Evolutionary conservation across 768 basidiomycete genomes (phyloP), one percentile per base, ranked within the genome.

Genomic region (Boletus tomentosulus): DNA sequence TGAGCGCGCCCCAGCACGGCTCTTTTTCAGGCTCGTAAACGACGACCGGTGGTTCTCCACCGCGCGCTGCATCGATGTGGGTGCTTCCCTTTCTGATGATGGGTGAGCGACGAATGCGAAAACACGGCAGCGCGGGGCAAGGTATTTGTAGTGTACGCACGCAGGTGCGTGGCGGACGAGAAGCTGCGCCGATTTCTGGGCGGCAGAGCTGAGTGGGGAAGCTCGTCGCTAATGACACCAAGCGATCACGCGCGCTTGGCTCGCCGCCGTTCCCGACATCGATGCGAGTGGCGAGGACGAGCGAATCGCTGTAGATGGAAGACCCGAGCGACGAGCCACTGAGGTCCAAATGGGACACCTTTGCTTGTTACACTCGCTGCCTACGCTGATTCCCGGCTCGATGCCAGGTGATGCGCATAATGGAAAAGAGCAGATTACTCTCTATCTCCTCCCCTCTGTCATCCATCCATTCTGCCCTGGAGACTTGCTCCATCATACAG

Each of bases 261-360:
- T 49, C 56, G 39, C 42, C 30, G 41, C 10, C 30, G 11, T 11
- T 1, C 10, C 11, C 31, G 11, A 31, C 8, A 4, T 11, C 22
- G 27, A n/a, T 9, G 8, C 37, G 24, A 48, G 47, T 19, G 44
- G 46, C 10, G 52, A 46, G 7, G 8, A 10, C n/a, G 16, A n/a
- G 35, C 9, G 31, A 31, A 54, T 58, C 51, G n/a, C 59, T 49
- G 50, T 39, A 39, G 48, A 56, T 33, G 27, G 67, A 62, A 69
- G 95, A 89, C 70, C 92, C 87, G 66, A 91, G 91, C 62, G 94
- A 74, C 81, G 89, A 87, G 76, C 90, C 85, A 65, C 90, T 84
- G n/a, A 79, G 80, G 56, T 90, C 92, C 64, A 39, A 34, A 52
- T 25, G 31, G 22, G 57, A 56, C 61, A 65, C 60, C 6, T 22